Percentiles rank a stretch among this genome's conserved stretches.
phyloP scores from a whole-genome alignment of 768 basidiomycete species.

The Tylopilus vinaceipallidus region DNA sequence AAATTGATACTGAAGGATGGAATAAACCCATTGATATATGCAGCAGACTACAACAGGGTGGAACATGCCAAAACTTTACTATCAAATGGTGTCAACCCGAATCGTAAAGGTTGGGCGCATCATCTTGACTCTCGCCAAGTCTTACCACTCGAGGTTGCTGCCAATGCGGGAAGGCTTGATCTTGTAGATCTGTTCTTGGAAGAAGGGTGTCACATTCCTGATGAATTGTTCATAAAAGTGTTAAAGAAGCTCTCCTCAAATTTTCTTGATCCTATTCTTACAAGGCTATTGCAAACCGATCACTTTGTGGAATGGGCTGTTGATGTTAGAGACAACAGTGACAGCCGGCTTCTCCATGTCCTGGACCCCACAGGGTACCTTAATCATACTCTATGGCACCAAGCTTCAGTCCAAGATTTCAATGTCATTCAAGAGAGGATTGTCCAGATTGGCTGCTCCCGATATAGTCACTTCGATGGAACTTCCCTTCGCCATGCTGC shows the following conservation, averaged over 20 bases:
- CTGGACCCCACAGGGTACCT: not conserved
- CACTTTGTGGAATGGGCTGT: conserved; percentile 15
- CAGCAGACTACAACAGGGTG: not conserved
- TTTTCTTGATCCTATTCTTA: not conserved
- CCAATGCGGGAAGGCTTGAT: fast-evolving
- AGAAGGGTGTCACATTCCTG: not conserved
- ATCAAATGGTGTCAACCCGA: not conserved
- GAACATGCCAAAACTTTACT: not conserved
- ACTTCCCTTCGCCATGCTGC: not conserved
- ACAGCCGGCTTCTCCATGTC: not conserved
- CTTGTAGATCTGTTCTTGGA: not conserved
- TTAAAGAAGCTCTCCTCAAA: not conserved
- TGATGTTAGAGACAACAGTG: not conserved
- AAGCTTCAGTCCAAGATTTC: not conserved
- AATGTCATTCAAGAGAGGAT: conserved; percentile 3
- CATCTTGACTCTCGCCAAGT: not conserved
- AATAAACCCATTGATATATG: conserved; percentile 8
- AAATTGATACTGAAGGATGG: not conserved
- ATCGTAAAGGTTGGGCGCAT: not conserved
- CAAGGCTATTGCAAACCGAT: conserved; percentile 11
- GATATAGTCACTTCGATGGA: not conserved
- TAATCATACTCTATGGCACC: not conserved
- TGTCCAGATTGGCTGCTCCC: not conserved
- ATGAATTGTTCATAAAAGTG: not conserved
- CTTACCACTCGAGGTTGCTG: not conserved